A percentile compares a stretch with the other conserved stretches of the same genome.
phyloP scores from a whole-genome alignment of 345 rosid species.

The Iberis pinnata region DNA sequence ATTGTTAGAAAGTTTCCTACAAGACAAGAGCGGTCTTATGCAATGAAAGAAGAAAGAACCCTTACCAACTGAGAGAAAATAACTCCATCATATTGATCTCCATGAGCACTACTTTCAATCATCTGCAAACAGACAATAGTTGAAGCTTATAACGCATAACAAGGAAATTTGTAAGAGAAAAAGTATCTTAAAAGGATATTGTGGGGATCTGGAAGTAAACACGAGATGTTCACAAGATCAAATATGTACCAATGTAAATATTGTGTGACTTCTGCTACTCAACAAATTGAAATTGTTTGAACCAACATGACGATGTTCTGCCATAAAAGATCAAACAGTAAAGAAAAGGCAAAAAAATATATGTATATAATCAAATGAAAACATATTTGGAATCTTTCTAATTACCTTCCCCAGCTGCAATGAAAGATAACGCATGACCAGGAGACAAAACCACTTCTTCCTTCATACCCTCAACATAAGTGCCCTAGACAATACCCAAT shows the following conservation, averaged over 20 bases:
- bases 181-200: not conserved
- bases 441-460: conserved; percentile 99
- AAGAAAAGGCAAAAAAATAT: too few species aligned
- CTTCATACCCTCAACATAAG: conserved; percentile 98
- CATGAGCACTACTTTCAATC: conserved; percentile 93
- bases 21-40: not conserved
- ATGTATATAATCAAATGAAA: too few species aligned
- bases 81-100: conserved; percentile 97
- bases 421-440: conserved; percentile 94
- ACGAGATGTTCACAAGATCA: conserved; percentile 10
- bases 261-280: conserved; percentile 99
- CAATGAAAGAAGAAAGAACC: conserved; percentile 19
- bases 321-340: conserved; percentile 25
- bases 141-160: conserved; percentile 6
- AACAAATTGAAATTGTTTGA: conserved; percentile 94
- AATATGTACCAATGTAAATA: conserved; percentile 77
- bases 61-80: conserved; percentile 96
- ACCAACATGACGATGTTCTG: conserved; percentile 99
- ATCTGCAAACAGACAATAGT: conserved; percentile 42
- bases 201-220: too few species aligned
- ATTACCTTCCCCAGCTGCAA: conserved; percentile 99
- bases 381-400: not conserved
- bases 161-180: conserved; percentile 7
- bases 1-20: conserved; percentile 7
- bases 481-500: too few species aligned